Evolutionary conservation across 73 alveolate genomes (phyloP).

Genomic region (Tetrahymena malaccensis): DNA sequence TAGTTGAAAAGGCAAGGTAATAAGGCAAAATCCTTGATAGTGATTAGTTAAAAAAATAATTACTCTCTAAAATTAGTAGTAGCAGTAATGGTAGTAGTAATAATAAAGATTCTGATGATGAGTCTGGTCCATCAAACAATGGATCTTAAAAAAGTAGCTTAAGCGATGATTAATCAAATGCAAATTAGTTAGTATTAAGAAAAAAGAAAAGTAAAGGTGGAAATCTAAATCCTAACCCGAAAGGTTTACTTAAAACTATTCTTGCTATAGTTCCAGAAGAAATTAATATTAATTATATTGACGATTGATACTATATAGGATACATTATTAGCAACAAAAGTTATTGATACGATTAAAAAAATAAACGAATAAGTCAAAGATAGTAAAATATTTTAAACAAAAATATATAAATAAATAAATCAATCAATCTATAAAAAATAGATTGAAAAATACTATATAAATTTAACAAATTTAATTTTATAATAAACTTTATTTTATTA

Average conservation of each 20-base stretch:
- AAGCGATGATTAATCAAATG: background rate
- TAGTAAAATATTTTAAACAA: background rate
- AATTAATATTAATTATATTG: background rate
- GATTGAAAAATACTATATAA: background rate
- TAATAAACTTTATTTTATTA: background rate
- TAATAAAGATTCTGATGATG: background rate
- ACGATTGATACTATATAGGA: background rate
- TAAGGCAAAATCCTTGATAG: background rate
- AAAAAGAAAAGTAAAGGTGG: background rate
- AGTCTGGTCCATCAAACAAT: background rate
- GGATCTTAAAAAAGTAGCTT: background rate
- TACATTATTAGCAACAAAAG: background rate
- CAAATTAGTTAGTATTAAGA: background rate
- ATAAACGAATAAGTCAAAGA: background rate
- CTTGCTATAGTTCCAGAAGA: background rate
- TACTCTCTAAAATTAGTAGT: background rate
- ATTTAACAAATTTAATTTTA: background rate
- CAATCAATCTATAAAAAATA: background rate
- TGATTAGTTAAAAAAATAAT: background rate
- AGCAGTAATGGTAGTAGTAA: background rate
- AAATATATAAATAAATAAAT: background rate
- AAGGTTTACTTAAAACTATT: background rate
- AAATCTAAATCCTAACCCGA: background rate
- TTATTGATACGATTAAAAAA: background rate
- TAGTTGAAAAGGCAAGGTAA: background rate